Evolutionary conservation across 345 rosid genomes (phyloP).

Genomic region (Kandelia obovata): DNA sequence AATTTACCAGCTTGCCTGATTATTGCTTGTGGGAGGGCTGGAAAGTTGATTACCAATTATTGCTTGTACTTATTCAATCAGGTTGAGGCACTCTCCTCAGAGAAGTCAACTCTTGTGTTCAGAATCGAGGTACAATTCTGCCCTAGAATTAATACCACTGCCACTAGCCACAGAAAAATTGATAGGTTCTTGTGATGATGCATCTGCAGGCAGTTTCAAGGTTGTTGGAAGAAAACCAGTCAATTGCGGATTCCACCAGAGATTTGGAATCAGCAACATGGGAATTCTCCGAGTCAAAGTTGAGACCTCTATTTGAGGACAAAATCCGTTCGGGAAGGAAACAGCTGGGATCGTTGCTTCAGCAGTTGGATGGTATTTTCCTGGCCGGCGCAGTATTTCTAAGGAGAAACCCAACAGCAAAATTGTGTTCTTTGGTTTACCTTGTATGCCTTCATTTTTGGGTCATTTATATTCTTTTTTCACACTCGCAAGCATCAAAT

Average conservation of each 20-base stretch:
- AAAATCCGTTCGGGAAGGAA: conserved; percentile 61
- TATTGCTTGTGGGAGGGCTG: not conserved
- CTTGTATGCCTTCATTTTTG: conserved; percentile 80
- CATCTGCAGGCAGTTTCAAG: conserved; percentile 64
- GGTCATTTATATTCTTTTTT: conserved; percentile 73
- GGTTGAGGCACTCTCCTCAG: conserved; percentile 91
- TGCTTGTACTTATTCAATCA: conserved; percentile 23
- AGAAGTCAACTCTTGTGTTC: conserved; percentile 75
- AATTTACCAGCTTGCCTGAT: not conserved
- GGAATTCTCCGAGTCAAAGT: conserved; percentile 48
- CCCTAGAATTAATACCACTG: not conserved
- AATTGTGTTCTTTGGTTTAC: conserved; percentile 63
- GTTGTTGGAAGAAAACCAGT: conserved; percentile 64
- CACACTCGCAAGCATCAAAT: conserved; percentile 46
- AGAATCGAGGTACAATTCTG: conserved; percentile 71
- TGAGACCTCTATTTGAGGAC: conserved; percentile 52
- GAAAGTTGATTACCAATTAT: not conserved
- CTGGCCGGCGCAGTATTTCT: conserved; percentile 67
- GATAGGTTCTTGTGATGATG: not conserved
- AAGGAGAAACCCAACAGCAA: conserved; percentile 71
- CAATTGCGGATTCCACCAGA: conserved; percentile 32
- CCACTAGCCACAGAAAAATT: not conserved
- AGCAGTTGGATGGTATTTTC: conserved; percentile 70
- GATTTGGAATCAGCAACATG: conserved; percentile 69
- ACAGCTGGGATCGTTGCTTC: conserved; percentile 64